phyloP scores from a whole-genome alignment of 208 protist species.

The Crithidia brevicula region DNA sequence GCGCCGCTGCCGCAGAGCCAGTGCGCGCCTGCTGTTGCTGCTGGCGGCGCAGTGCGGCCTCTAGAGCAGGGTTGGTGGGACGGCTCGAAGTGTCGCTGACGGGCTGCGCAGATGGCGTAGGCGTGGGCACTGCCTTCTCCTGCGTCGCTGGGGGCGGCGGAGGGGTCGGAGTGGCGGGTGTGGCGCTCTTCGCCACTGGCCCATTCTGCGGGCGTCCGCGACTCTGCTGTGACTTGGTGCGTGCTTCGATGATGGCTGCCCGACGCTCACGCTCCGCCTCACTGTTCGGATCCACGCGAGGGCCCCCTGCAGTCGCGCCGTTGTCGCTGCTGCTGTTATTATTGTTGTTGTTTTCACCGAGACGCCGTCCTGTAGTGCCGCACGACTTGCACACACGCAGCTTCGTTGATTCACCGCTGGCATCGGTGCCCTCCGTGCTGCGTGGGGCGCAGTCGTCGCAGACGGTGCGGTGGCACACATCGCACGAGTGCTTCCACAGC shows the following conservation, averaged over 20 bases:
- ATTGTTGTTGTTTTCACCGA: slow-evolving; percentile 4
- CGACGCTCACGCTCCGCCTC: slow-evolving; percentile 48
- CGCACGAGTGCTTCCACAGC: slow-evolving; percentile 60
- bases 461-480: slow-evolving; percentile 47
- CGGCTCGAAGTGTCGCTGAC: not conserved
- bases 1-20: not conserved
- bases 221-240: slow-evolving; percentile 38
- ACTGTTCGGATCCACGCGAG: slow-evolving; percentile 34
- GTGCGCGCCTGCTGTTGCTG: slow-evolving; percentile 35
- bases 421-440: slow-evolving; percentile 8
- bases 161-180: not conserved
- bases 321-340: not conserved
- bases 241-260: slow-evolving; percentile 42
- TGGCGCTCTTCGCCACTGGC: not conserved
- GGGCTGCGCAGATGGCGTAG: not conserved
- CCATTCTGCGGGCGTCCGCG: slow-evolving; percentile 20
- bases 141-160: not conserved
- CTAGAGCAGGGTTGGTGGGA: slow-evolving; percentile 58
- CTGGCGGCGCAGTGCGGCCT: slow-evolving; percentile 76
- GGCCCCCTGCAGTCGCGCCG: not conserved
- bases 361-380: slow-evolving; percentile 11
- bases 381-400: slow-evolving; percentile 33
- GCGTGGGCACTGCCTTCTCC: not conserved
- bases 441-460: slow-evolving; percentile 73
- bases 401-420: slow-evolving; percentile 17